These are phyloP conservation scores for Sugiyamaella floridensis DNA, from an alignment of 805 yeast genomes.

Conservation along the genomic window DNA sequence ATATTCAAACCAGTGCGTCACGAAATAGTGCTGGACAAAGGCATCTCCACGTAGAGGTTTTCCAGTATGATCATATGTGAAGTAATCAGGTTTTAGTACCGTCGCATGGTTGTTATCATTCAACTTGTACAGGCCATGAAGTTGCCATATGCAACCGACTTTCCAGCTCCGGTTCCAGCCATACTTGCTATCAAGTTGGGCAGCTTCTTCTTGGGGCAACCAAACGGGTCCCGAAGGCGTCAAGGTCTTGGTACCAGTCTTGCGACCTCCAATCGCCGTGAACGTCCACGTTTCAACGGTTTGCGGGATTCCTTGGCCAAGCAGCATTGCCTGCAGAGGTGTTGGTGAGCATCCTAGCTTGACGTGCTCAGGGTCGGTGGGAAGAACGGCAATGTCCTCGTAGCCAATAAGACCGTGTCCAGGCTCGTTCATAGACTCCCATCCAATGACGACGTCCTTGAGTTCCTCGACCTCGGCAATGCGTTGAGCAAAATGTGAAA, in stretches of 20 bases:
- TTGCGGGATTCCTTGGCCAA: slow-evolving; percentile 70
- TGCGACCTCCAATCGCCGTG: slow-evolving; percentile 67
- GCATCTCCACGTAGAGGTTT: slow-evolving; percentile 40
- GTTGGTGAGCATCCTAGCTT: slow-evolving; percentile 78
- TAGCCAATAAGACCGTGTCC: slow-evolving; percentile 66
- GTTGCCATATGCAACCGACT: slow-evolving; percentile 76
- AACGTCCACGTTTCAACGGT: slow-evolving; percentile 64
- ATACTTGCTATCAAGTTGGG: slow-evolving; percentile 46
- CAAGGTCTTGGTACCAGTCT: slow-evolving; percentile 45
- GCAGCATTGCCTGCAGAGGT: slow-evolving; percentile 55
- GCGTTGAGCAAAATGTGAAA: slow-evolving; percentile 40
- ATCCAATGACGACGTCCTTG: slow-evolving; percentile 50
- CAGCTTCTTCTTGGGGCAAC: slow-evolving; percentile 36
- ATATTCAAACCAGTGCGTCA: slow-evolving; percentile 48
- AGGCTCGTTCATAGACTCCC: slow-evolving; percentile 85
- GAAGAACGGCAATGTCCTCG: slow-evolving; percentile 45
- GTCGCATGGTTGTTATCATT: slow-evolving; percentile 22
- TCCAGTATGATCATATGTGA: slow-evolving; percentile 33
- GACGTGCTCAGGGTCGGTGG: slow-evolving; percentile 52
- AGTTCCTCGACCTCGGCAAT: slow-evolving; percentile 37
- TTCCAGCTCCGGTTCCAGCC: slow-evolving; percentile 72
- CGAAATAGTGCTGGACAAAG: slow-evolving; percentile 58
- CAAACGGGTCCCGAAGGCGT: slow-evolving; percentile 72
- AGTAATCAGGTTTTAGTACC: slow-evolving; percentile 47
- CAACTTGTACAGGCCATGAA: slow-evolving; percentile 66